Evolutionary conservation across 331 rosid genomes (phyloP), one percentile per base, ranked within the genome.

Genomic region (Arachis monticola): DNA sequence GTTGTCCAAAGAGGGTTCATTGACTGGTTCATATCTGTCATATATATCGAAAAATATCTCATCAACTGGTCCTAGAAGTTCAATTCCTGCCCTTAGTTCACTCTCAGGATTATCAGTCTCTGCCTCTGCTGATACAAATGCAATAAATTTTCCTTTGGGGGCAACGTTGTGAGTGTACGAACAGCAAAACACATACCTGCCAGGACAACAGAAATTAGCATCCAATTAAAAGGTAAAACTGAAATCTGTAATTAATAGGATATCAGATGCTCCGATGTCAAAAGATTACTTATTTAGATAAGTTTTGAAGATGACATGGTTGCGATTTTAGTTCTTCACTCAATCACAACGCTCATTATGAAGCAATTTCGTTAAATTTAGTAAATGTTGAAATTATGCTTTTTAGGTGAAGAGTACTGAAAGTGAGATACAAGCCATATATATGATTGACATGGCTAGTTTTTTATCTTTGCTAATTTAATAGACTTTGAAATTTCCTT

Each of bases 151-250:
- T 53, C 92, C 97, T 79, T 91, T 89, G 22, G 97, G 90, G 66
- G 92, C 94, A 76, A 91, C 97, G 17, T 91, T 91, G 86, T 91
- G 97, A 65, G 93, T 83, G 60, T 85, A 87, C 3, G 97, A 91
- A 78, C 92, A 91, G 68, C 97, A 91, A 74, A 91, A 91, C 57
- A 91, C 84, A 84, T 91, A 88, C 96, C 96, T 91, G 85, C 73
- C 63, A 66, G 41, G 46, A 70, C 41, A 75, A 55, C 73, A 70
- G 17, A 66, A 70, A 7, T 47, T 62, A 77, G 13, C n/a, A 65
- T 66, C 77, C 70, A 74, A 60, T 65, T 22, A 59, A 47, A 11
- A 8, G 59, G 73, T 62, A 60, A 74, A 58, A 41, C 17, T 3
- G 68, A 13, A 53, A 13, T 70, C 62, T 66, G 47, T 22, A 46